Evolutionary conservation across 1,284 basidiomycete genomes (phyloP).

Genomic region (Volvariella surrecta): DNA sequence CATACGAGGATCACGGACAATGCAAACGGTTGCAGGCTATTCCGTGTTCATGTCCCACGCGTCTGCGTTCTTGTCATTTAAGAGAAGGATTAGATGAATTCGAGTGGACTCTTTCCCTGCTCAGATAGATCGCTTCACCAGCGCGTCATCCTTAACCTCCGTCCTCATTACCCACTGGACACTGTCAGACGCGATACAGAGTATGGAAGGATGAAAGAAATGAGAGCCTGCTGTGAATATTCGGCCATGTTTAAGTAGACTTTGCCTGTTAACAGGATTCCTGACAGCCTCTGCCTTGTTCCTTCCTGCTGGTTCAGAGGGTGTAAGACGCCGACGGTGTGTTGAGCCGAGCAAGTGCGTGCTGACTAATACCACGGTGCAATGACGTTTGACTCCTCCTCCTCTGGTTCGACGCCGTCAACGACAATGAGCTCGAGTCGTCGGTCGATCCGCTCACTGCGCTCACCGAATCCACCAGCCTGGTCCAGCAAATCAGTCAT

Average conservation of each 20-base stretch:
- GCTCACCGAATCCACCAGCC: slow-evolving; percentile 11
- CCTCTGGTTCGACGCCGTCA: neutral
- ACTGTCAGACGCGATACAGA: too few species aligned
- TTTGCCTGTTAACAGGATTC: neutral
- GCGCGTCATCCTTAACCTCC: too few species aligned
- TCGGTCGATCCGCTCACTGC: neutral
- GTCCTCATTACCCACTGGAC: too few species aligned
- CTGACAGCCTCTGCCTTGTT: neutral
- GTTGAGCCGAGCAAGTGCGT: neutral
- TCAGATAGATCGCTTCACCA: too few species aligned
- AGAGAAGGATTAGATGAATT: too few species aligned
- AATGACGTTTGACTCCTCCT: neutral
- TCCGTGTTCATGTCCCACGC: too few species aligned
- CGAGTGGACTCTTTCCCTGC: too few species aligned
- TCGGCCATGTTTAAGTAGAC: neutral
- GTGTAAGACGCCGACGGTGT: neutral
- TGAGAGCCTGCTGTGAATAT: neutral
- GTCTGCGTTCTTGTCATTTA: too few species aligned
- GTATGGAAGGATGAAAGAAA: too few species aligned
- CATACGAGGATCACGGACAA: too few species aligned
- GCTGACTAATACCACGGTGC: neutral
- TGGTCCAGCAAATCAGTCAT: slow-evolving; percentile 18
- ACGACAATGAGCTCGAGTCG: neutral
- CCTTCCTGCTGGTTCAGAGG: neutral
- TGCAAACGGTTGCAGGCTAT: too few species aligned